Conservation (phyloP, 805 yeast species). For the Helenozyma baotianmanensis region DNA sequence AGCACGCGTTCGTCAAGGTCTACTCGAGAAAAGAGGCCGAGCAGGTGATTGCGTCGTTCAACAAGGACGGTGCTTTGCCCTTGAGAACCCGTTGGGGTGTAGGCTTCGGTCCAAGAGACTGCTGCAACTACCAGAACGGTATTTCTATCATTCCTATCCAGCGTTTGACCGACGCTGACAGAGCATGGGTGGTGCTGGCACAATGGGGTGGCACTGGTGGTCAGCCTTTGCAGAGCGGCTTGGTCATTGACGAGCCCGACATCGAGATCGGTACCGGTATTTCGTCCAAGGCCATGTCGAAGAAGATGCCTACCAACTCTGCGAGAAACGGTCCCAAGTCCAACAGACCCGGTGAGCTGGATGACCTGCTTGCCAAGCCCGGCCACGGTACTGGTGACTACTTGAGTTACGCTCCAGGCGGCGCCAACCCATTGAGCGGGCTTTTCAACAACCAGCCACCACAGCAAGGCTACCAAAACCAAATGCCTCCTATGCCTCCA, state of each 20-base stretch:
- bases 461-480: constrained; percentile 4
- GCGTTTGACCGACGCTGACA: constrained; percentile 91
- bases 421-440: constrained; percentile 46
- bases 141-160: constrained; percentile 80
- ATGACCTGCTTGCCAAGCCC: constrained; percentile 36
- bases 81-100: constrained; percentile 97
- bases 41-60: constrained; percentile 66
- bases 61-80: constrained; percentile 56
- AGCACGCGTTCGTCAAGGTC: constrained; percentile 94
- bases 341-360: constrained; percentile 58
- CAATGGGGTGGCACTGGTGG: constrained; percentile 99
- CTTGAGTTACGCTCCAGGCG: constrained; percentile 28
- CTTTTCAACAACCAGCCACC: constrained; percentile 30
- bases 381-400: constrained; percentile 35
- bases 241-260: constrained; percentile 94
- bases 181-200: constrained; percentile 80
- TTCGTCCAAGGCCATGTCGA: constrained; percentile 85
- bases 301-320: constrained; percentile 88
- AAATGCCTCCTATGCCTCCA: no score
- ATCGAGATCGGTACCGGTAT: constrained; percentile 94
- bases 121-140: constrained; percentile 93
- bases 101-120: constrained; percentile 97
- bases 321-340: constrained; percentile 83
- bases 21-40: constrained; percentile 92
- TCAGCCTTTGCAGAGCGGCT: constrained; percentile 67